Base-by-base conservation (phyloP, 345 rosid genomes). In the Syzygium aqueum region DNA sequence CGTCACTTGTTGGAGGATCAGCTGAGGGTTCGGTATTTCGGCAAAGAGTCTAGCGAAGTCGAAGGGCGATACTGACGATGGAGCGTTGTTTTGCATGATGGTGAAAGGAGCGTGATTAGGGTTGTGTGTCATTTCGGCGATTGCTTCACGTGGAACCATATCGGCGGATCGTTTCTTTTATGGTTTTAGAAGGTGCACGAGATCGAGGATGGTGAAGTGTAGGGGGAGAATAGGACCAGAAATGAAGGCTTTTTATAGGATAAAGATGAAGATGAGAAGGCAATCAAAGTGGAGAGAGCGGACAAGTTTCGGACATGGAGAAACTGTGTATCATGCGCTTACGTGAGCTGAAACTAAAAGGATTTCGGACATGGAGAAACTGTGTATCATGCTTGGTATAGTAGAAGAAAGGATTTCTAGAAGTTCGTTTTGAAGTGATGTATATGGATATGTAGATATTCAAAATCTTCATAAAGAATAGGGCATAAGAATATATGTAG, bases 101-200 rank as follows among this genome's bases (percentile, higher is more conserved):
- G 80, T 25, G 46, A 73, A 73, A 9, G 46, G 49, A 37, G 80
- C 80, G 49, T 73, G 10, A 33, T 37, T 10, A 11, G 80, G 80
- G 25, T 33, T 21, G 1, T 21, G 6, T 17, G 19, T 73, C 80
- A 37, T 73, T 73, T 37, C 80, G 80, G 80, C 9, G 49, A 33
- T 87, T 86, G 95, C 54, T 77, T 96, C 95, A 16, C 88, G 93
- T 51, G 94, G 93, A 91, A 91, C 85, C 92, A 95, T 94, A 92
- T 91, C 87, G 49, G 5, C 88, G 40, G 56, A 77, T n/a, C 83
- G 51, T 50, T 49, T 57, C 85, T 61, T 49, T 51, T 89, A 87
- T 87, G 30, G 85, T 43, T 80, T 88, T 84, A 84, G 78, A 77
- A 85, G 80, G 50, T 84, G 90, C 78, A 83, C 83, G 53, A 63